Percentiles rank a stretch among this genome's conserved stretches.
These are phyloP conservation scores for Rhynchosporium graminicola DNA, from an alignment of 2,329 filamentous ascomycete genomes.

Conservation along the genomic window DNA sequence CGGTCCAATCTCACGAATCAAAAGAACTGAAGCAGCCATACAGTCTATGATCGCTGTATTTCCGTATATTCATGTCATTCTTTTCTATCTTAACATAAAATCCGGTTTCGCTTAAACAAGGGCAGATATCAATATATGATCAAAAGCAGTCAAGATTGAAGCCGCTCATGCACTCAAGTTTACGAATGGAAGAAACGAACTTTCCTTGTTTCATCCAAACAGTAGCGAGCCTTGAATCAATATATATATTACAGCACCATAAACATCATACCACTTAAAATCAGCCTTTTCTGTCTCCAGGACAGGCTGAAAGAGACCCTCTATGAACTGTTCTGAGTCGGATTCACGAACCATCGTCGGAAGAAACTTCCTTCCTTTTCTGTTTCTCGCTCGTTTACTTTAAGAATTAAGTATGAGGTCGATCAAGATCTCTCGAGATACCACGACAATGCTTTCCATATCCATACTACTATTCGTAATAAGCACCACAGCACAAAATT, in stretches of 20 bases:
- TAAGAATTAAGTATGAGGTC: neutral
- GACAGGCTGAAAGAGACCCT: neutral
- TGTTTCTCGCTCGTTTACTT: neutral
- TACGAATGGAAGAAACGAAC: too few species aligned
- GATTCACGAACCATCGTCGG: neutral
- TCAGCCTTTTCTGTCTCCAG: neutral
- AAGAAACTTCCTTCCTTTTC: neutral
- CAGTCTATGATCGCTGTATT: too few species aligned
- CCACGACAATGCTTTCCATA: conserved; percentile 10
- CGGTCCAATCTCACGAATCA: too few species aligned
- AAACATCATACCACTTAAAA: neutral
- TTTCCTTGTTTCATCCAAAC: neutral
- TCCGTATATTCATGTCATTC: too few species aligned
- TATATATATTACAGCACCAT: neutral
- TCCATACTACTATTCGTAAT: conserved; percentile 15
- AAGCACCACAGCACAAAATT: conserved; percentile 38
- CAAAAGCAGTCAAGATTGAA: too few species aligned
- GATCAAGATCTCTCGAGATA: neutral
- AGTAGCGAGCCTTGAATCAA: neutral
- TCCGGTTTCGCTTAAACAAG: too few species aligned
- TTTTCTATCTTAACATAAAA: too few species aligned
- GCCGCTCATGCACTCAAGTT: too few species aligned
- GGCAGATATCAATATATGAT: neutral
- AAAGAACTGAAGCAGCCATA: too few species aligned
- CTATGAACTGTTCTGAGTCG: neutral